Evolutionary conservation across 495 filamentous ascomycete species (phyloP).

Genomic region (Gamarada debralockiae): DNA sequence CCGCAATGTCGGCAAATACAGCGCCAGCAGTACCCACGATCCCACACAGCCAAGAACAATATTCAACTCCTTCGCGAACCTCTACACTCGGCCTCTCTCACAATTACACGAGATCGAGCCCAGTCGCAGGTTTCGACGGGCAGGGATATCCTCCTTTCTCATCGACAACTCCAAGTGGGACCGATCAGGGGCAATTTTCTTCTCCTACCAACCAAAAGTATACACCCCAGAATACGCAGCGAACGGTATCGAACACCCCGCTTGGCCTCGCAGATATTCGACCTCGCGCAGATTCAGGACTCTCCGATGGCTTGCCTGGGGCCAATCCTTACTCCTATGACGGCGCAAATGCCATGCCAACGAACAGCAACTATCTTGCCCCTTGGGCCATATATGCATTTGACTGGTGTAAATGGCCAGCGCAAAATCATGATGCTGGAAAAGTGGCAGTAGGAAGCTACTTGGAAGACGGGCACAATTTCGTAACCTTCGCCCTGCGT

Average conservation of each 20-base stretch:
- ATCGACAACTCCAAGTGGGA: conserved; percentile 57
- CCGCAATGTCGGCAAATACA: conserved; percentile 64
- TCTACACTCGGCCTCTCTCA: conserved; percentile 58
- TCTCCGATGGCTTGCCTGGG: conserved; percentile 60
- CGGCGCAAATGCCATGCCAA: conserved; percentile 42
- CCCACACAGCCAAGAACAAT: conserved; percentile 59
- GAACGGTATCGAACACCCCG: conserved; percentile 76
- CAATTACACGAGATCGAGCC: conserved; percentile 80
- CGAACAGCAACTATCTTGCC: conserved; percentile 81
- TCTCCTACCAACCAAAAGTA: conserved; percentile 64
- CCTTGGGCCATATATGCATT: conserved; percentile 95
- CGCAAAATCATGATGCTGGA: conserved; percentile 71
- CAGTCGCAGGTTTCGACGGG: conserved; percentile 66
- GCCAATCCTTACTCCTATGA: conserved; percentile 48
- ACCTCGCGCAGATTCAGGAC: conserved; percentile 67
- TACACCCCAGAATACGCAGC: conserved; percentile 61
- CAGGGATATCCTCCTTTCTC: conserved; percentile 70
- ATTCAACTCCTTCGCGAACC: conserved; percentile 62
- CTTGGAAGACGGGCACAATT: conserved; percentile 96
- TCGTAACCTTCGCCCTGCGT: conserved; percentile 51
- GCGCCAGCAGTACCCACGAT: conserved; percentile 69
- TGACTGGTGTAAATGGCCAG: conserved; percentile 99
- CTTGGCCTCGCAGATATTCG: conserved; percentile 89
- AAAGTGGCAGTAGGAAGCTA: conserved; percentile 96
- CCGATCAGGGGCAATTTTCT: conserved; percentile 55